Evolutionary conservation across 2,329 filamentous ascomycete species (phyloP).

Genomic region (Lecanosticta acicola): DNA sequence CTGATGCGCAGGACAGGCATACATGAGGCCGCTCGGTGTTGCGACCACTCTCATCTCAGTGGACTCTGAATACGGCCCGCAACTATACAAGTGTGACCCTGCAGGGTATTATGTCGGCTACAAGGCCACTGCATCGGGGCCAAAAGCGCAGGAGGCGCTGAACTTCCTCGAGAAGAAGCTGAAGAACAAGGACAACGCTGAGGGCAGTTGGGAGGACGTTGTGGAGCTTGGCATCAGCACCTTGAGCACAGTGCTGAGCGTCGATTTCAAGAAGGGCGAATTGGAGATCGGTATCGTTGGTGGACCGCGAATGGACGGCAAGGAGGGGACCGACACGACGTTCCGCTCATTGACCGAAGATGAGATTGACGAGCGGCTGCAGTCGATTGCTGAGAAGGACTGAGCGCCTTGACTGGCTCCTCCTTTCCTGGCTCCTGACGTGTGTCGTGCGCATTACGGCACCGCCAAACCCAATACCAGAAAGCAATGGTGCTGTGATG

Average conservation of each 20-base stretch:
- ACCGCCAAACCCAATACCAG: background rate
- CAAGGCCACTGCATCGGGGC: constrained; percentile 94
- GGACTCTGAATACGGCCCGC: constrained; percentile 85
- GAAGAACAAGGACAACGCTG: constrained; percentile 94
- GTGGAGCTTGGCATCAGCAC: constrained; percentile 95
- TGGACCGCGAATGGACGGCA: constrained; percentile 73
- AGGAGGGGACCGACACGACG: constrained; percentile 69
- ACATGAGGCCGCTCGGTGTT: constrained; percentile 96
- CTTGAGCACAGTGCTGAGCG: constrained; percentile 90
- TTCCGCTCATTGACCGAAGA: constrained; percentile 93
- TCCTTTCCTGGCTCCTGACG: constrained; percentile 7
- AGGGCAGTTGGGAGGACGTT: constrained; percentile 93
- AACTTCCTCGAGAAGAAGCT: constrained; percentile 99
- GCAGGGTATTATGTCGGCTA: constrained; percentile 98
- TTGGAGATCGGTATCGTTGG: constrained; percentile 97
- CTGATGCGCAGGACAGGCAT: constrained; percentile 57
- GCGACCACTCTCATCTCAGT: constrained; percentile 92
- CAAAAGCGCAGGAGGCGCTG: constrained; percentile 97
- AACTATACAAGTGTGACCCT: constrained; percentile 97
- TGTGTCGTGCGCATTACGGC: background rate
- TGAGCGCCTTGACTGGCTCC: constrained; percentile 44
- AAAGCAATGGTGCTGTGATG: background rate
- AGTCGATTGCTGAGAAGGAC: constrained; percentile 98
- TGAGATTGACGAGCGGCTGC: constrained; percentile 96
- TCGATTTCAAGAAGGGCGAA: constrained; percentile 99